Base-by-base conservation (phyloP, 2,329 filamentous ascomycete species). In the Trichoderma simmonsii region DNA sequence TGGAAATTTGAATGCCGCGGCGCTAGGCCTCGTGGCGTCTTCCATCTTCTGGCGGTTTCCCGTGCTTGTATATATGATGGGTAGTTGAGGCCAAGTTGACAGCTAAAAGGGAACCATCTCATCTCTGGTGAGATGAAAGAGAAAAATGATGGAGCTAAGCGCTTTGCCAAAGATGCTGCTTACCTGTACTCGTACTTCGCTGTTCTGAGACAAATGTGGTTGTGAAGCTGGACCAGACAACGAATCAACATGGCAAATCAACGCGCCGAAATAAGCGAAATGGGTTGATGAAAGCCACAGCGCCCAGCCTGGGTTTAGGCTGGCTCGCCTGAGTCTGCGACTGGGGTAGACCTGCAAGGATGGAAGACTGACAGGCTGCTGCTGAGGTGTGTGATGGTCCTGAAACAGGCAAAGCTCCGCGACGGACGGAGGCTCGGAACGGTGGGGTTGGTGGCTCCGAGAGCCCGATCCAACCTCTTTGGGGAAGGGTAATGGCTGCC, bases 361-460 rank as follows among this genome's bases (percentile, higher is more conserved):
- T 34, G 11, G 57, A 48, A 30, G 67, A 62, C 43, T 62, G 66
- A 71, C 66, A 61, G 67, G 66, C 61, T 39, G 51, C 36, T 70
- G 28, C 39, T 70, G 66, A 70, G 71, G 66, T 59, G 67, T 70
- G 71, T 24, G 28, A 56, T 56, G 60, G 34, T 39, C 67, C 60
- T 28, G 51, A 72, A 72, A 72, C 60, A 64, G 71, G 60, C 60
- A 72, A 70, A 70, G 66, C 66, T 65, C 71, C 71, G 71, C 32
- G 65, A 57, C 59, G 67, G 67, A 71, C 60, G 71, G 60, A 68
- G 66, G 26, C 67, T 70, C 71, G 71, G 71, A 71, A 72, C 34
- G 71, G 71, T 72, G 71, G 71, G 60, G 66, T 65, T 60, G 48
- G 66, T 65, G 18, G 71, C 66, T 65, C 67, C 71, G 32, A 34